Base-by-base conservation (phyloP, 1,284 basidiomycete genomes). In the Stereum hirsutum region DNA sequence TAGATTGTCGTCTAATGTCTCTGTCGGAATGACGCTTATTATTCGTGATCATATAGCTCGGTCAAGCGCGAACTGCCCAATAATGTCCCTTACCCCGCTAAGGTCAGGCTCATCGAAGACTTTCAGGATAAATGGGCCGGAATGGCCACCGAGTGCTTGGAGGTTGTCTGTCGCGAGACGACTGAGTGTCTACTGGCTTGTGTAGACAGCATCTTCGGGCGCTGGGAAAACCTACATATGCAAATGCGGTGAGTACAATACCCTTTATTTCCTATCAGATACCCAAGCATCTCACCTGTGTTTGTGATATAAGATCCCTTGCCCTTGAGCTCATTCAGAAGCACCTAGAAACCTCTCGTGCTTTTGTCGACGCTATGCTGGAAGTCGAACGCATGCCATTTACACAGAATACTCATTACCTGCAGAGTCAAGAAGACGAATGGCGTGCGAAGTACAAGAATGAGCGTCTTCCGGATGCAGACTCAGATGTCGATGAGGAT, bases 381-480 rank as follows among this genome's bases (percentile, higher is more conserved):
- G 51, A 61, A 19, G 51, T 58, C 20, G 68, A 71, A 44, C 21
- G 35, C 3, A 54, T 52, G 1, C 66, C 66, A 0, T 66, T 49
- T 46, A 71, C 68, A 8, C 68, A 63, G 45, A 70, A 70, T 47
- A 46, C 43, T 3, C 62, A 65, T 45, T 67, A 68, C 43, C 57
- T 68, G 1, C 42, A 54, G 7, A 37, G 54, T 0, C 47, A 49
- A 6, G 53, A 52, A 1, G 61, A 66, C 7, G 63, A 61, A 39
- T 68, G 63, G 60, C 46, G 64, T 1, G 49, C 55, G 0, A 55
- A 57, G 23, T 68, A 67, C 47, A 62, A 59, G 38, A 57, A 55
- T n/a, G 51, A 47, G 19, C 50, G 61, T 26, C 25, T 14, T 46
- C 55, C n/a, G 47, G 44, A 10, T 10, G 15, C 7, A 35, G 2